Evolutionary conservation across 805 yeast species (phyloP), one percentile per base, ranked within the genome.

Genomic region (Starmerella geochares): DNA sequence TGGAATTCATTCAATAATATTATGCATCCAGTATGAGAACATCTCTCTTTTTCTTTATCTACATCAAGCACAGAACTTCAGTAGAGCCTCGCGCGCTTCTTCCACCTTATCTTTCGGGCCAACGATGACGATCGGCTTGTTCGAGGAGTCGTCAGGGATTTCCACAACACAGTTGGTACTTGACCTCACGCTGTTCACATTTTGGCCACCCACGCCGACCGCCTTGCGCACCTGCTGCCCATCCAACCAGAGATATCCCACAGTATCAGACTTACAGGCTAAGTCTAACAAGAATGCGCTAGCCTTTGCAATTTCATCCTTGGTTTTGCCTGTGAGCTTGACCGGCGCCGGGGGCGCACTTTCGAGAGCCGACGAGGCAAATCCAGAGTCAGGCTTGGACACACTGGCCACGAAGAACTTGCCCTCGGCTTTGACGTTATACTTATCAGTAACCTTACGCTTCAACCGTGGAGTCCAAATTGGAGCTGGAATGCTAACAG

Each of bases 151-250:
- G 10, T 19, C 28, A 8, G 54, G 61, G 16, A 58, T 49, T 19
- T 51, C 55, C 13, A 60, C 51, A 8, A 20, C n/a, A 42, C 57
- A 49, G n/a, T 53, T 53, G 3, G 83, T 70, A 51, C 72, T 68
- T 24, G 69, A 68, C 69, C 92, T 79, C 52, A 85, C 73, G 55
- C 68, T 67, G 59, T 74, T 78, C 61, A 86, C 71, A 54, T 76
- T 78, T 31, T 79, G 67, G 42, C 95, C 95, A 57, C 77, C 81
- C 14, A 86, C 79, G 8, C 95, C 95, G 55, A 86, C 76, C 47
- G 86, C 71, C 62, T 44, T 28, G 24, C 42, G 46, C 20, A 38
- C 14, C 28, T 47, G 46, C 8, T 61, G 13, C 78, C 66, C 50
- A 76, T 72, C 37, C 35, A 78, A 67, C 74, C 82, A 81, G 53